Base-by-base conservation (phyloP, 1,139 yeast species). In the Suhomyces coccinellae region DNA sequence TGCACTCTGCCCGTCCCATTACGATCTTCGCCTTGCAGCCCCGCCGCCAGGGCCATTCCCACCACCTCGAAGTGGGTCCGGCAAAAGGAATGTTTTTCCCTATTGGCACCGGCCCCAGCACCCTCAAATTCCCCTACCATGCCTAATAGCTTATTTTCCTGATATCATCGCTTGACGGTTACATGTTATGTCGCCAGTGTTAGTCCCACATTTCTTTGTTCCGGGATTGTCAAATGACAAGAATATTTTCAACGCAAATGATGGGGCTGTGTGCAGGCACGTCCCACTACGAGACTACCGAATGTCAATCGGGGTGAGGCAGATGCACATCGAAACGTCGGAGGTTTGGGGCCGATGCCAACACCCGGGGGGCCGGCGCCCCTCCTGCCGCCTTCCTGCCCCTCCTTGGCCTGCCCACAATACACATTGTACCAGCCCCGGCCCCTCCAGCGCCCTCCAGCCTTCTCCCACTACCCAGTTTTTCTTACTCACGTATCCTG, bases 141-240 rank as follows among this genome's bases (percentile, higher is more conserved):
- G 29, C 29, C n/a, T 26, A 26, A 26, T 26, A 26, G 29, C 29
- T 13, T 34, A 34, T 34, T 16, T 33, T 34, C 30, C 36, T 34
- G 6, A 34, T 27, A 34, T 34, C 36, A 34, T n/a, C n/a, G 14
- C 8, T 33, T 34, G 36, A 34, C 29, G 36, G 36, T 34, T 34
- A 34, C 20, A 33, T 13, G 38, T 35, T 33, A 24, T 30, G 22
- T 32, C 33, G 41, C 26, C 40, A 26, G 40, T 20, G 27, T 36
- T 28, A 30, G 36, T 34, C 27, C 30, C 36, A 33, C 27, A 33
- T 39, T 39, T 33, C 42, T 39, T 39, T 36, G 41, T 27, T 28
- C 27, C 38, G 38, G 38, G 42, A 33, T 39, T 39, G 42, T 33
- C 42, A 39, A 33, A 28, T 33, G 33, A 27, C 33, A 27, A 32